Evolutionary conservation across 108 stramenopile species (phyloP), one percentile per base, ranked within the genome.

Genomic region (Nannochloropsis salina): DNA sequence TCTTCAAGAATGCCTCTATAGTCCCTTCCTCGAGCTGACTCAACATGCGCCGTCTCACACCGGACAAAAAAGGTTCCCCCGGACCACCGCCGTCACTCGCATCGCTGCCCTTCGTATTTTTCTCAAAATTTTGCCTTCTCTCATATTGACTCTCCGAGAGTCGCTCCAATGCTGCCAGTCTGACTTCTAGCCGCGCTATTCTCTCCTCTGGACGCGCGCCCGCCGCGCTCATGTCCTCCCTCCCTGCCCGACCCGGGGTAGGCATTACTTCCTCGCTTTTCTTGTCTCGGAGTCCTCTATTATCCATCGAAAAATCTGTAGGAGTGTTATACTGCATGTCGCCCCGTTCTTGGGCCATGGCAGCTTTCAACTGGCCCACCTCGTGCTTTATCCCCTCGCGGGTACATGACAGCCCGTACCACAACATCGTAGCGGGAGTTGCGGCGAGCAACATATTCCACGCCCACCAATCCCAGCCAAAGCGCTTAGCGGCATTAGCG

Each of bases 11-110:
- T 15, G 61, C 61, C 61, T 74, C 61, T 0, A 74, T n/a, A n/a
- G n/a, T n/a, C n/a, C 61, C 61, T 74, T 74, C 61, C 61, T 74
- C 61, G n/a, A 74, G n/a, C 8, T 74, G 61, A 74, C 61, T n/a
- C n/a, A 74, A 74, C 61, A 74, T 74, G 20, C 61, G 61, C 61
- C 61, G 15, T n/a, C n/a, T 74, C 61, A 74, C 61, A n/a, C 61
- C 61, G 20, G 61, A 74, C 61, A 74, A 74, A 15, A 74, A 74
- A n/a, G 15, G 20, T 74, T 74, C 61, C n/a, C 2, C 61, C 61
- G n/a, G 0, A 74, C 3, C 6, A 74, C 61, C n/a, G 61, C 61
- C n/a, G 1, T n/a, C 61, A 74, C 15, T n/a, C 15, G 20, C n/a
- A n/a, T n/a, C n/a, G 61, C 8, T 74, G n/a, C 61, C 8, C 31